Evolutionary conservation across 2,329 filamentous ascomycete species (phyloP).

Genomic region (Neofusicoccum sp.): DNA sequence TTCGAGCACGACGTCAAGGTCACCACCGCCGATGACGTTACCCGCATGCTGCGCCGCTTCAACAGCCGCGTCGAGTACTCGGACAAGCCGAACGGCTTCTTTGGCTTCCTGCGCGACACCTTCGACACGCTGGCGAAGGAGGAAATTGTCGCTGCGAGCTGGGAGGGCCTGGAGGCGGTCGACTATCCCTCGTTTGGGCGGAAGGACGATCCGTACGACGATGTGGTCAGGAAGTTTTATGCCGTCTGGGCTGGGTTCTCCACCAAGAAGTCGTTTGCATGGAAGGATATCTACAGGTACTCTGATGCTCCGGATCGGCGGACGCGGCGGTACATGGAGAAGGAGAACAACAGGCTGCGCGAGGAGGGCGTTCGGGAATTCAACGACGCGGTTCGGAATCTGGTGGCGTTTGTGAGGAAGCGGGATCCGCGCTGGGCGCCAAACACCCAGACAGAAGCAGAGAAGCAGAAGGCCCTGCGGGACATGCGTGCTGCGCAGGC

Average conservation of each 20-base stretch:
- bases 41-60: slow-evolving; percentile 76
- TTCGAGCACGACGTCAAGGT: slow-evolving; percentile 69
- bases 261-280: slow-evolving; percentile 81
- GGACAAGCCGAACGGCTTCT: slow-evolving; percentile 80
- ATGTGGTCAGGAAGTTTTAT: slow-evolving; percentile 78
- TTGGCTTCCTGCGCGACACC: slow-evolving; percentile 69
- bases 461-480: slow-evolving; percentile 74
- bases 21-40: slow-evolving; percentile 78
- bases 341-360: slow-evolving; percentile 82
- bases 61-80: slow-evolving; percentile 74
- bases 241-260: slow-evolving; percentile 74
- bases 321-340: slow-evolving; percentile 83
- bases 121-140: slow-evolving; percentile 80
- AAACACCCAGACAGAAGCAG: slow-evolving; percentile 73
- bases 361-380: slow-evolving; percentile 84
- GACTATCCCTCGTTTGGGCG: slow-evolving; percentile 82
- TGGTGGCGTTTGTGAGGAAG: slow-evolving; percentile 87
- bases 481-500: slow-evolving; percentile 82
- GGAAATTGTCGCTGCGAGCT: slow-evolving; percentile 72
- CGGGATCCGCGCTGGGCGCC: slow-evolving; percentile 81
- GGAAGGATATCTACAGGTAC: slow-evolving; percentile 81
- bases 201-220: slow-evolving; percentile 72
- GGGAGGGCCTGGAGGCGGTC: slow-evolving; percentile 58
- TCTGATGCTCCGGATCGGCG: slow-evolving; percentile 85
- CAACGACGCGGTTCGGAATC: slow-evolving; percentile 83